Evolutionary conservation across 2,329 filamentous ascomycete species (phyloP).

Genomic region (Fusarium decemcellulare): DNA sequence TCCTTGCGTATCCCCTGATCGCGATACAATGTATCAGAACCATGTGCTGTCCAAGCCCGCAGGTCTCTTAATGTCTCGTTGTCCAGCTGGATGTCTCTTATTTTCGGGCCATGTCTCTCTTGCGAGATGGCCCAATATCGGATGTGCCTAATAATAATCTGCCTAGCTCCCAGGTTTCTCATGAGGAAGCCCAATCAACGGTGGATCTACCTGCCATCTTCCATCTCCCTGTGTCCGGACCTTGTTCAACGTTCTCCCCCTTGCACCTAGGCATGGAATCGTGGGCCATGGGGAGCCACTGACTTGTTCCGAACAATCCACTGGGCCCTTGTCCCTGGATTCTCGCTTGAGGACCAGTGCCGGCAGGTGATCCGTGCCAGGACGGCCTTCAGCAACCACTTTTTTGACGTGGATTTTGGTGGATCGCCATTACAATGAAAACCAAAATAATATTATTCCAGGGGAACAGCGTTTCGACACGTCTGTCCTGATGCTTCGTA

Average conservation of each 20-base stretch:
- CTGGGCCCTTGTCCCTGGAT: constrained; percentile 39
- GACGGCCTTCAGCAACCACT: constrained; percentile 40
- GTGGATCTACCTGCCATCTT: constrained; percentile 20
- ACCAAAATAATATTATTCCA: constrained; percentile 41
- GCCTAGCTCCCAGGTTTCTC: constrained; percentile 21
- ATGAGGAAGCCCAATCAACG: constrained; percentile 35
- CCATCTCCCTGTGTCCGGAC: constrained; percentile 37
- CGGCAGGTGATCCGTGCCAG: constrained; percentile 44
- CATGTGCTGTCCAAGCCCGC: constrained; percentile 24
- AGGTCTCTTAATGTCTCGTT: constrained; percentile 11
- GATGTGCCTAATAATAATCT: constrained; percentile 30
- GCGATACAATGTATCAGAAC: constrained; percentile 16
- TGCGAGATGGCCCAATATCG: constrained; percentile 8
- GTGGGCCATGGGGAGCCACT: constrained; percentile 24
- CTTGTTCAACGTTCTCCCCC: constrained; percentile 34
- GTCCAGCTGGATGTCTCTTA: constrained; percentile 22
- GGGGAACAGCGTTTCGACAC: constrained; percentile 39
- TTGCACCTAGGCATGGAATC: constrained; percentile 35
- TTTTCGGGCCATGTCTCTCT: constrained; percentile 18
- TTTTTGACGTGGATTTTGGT: constrained; percentile 32
- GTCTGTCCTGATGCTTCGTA: constrained; percentile 25
- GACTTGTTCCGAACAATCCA: constrained; percentile 38
- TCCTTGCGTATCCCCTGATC: constrained; percentile 20
- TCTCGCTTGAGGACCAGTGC: constrained; percentile 43
- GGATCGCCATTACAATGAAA: constrained; percentile 42